Evolutionary conservation across 2,329 filamentous ascomycete genomes (phyloP).

Genomic region (Clonostachys sp.): DNA sequence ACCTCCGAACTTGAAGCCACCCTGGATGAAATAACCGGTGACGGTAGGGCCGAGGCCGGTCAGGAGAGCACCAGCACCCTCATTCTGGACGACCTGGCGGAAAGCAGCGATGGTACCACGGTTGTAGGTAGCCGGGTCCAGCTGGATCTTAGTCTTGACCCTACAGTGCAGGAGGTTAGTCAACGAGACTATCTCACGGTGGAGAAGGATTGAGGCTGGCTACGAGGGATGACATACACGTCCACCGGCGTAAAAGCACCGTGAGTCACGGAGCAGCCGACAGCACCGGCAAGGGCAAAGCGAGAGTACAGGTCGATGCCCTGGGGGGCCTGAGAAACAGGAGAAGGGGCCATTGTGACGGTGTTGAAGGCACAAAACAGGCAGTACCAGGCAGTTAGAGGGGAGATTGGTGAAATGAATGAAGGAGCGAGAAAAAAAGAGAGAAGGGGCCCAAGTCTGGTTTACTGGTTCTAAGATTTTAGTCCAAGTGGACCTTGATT

Average conservation of each 20-base stretch:
- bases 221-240: slow-evolving; percentile 62
- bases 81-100: slow-evolving; percentile 70
- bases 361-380: background rate
- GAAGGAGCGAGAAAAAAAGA: too few relatives aligned
- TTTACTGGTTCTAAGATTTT: too few relatives aligned
- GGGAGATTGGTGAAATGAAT: too few relatives aligned
- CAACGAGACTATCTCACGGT: background rate
- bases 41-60: slow-evolving; percentile 76
- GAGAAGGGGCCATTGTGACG: slow-evolving; percentile 40
- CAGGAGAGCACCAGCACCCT: slow-evolving; percentile 75
- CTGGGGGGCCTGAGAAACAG: slow-evolving; percentile 22
- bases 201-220: background rate
- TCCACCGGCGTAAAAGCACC: slow-evolving; percentile 88
- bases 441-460: too few relatives aligned
- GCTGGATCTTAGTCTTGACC: slow-evolving; percentile 86
- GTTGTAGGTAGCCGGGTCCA: slow-evolving; percentile 80
- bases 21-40: slow-evolving; percentile 83
- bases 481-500: too few relatives aligned
- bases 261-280: slow-evolving; percentile 93
- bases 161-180: slow-evolving; percentile 31
- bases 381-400: too few relatives aligned
- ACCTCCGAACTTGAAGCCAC: slow-evolving; percentile 82
- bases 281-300: slow-evolving; percentile 87
- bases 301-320: slow-evolving; percentile 56
- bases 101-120: slow-evolving; percentile 75